Evolutionary conservation across 2,329 filamentous ascomycete genomes (phyloP).

Genomic region (Ceratocystis variospora): DNA sequence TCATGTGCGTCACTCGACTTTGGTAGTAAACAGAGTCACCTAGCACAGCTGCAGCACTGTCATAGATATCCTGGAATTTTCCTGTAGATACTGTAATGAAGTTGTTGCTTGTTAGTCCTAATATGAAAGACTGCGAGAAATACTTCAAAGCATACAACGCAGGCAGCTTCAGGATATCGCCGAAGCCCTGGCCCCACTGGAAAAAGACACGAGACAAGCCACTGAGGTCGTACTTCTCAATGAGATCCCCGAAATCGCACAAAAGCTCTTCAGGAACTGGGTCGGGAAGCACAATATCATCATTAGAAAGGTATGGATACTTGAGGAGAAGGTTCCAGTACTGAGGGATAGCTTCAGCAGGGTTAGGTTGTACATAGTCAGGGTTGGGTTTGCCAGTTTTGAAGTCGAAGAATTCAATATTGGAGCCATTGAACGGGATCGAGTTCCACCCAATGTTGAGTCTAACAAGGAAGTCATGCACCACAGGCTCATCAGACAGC

Average conservation of each 20-base stretch:
- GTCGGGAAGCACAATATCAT: slow-evolving; percentile 28
- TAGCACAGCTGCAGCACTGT: slow-evolving; percentile 63
- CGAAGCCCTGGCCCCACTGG: slow-evolving; percentile 28
- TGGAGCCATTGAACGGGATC: neutral
- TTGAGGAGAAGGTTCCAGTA: slow-evolving; percentile 8
- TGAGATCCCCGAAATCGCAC: slow-evolving; percentile 31
- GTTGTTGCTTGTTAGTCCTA: slow-evolving; percentile 77
- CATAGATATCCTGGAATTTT: slow-evolving; percentile 74
- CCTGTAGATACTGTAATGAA: slow-evolving; percentile 78
- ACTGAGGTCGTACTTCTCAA: slow-evolving; percentile 30
- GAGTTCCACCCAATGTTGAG: slow-evolving; percentile 36
- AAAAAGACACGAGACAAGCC: slow-evolving; percentile 27
- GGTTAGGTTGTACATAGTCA: slow-evolving; percentile 1
- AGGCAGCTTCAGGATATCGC: slow-evolving; percentile 28
- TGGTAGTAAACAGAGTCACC: slow-evolving; percentile 84
- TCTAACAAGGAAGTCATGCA: slow-evolving; percentile 72
- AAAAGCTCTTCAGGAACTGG: slow-evolving; percentile 33
- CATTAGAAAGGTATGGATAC: slow-evolving; percentile 10
- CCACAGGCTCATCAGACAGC: slow-evolving; percentile 56
- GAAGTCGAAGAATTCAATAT: slow-evolving; percentile 13
- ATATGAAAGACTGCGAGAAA: slow-evolving; percentile 21
- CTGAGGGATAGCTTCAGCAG: neutral
- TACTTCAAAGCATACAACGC: slow-evolving; percentile 31
- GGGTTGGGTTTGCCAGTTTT: neutral
- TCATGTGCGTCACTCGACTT: slow-evolving; percentile 77